Conservation (phyloP, 208 protist species). For the Trypanosoma platydactyli region DNA sequence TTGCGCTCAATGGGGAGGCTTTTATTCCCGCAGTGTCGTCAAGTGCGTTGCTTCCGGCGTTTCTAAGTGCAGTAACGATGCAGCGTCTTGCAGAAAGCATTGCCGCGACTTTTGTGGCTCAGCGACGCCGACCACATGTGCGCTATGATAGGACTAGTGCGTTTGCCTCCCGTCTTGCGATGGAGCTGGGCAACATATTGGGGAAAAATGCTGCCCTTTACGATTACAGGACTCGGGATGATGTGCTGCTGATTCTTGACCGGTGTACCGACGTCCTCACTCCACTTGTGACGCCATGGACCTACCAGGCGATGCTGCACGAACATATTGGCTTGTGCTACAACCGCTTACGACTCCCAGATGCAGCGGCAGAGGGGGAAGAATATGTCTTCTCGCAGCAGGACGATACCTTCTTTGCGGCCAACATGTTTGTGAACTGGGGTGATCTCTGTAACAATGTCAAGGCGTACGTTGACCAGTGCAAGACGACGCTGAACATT, state of each 20-base stretch:
- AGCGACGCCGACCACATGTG: slow-evolving; percentile 62
- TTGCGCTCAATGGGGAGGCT: slow-evolving; percentile 87
- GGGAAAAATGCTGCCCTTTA: slow-evolving; percentile 84
- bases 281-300: slow-evolving; percentile 97
- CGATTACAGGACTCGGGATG: slow-evolving; percentile 75
- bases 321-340: slow-evolving; percentile 95
- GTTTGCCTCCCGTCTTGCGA: slow-evolving; percentile 66
- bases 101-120: slow-evolving; percentile 73
- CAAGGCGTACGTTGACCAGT: slow-evolving; percentile 94
- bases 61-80: slow-evolving; percentile 27
- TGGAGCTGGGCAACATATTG: slow-evolving; percentile 69
- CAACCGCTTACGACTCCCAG: slow-evolving; percentile 84
- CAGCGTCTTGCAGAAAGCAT: slow-evolving; percentile 69
- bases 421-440: slow-evolving; percentile 97
- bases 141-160: slow-evolving; percentile 69
- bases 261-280: slow-evolving; percentile 94
- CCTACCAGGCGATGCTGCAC: slow-evolving; percentile 99
- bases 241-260: slow-evolving; percentile 78
- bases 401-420: slow-evolving; percentile 94
- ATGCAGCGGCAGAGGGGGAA: slow-evolving; percentile 30
- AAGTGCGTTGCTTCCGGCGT: slow-evolving; percentile 40
- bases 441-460: slow-evolving; percentile 96
- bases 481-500: slow-evolving; percentile 83
- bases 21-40: slow-evolving; percentile 61
- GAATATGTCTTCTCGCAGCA: slow-evolving; percentile 86